Evolutionary conservation across 2,329 filamentous ascomycete species (phyloP).

Genomic region (Phaeosphaeria sp.): DNA sequence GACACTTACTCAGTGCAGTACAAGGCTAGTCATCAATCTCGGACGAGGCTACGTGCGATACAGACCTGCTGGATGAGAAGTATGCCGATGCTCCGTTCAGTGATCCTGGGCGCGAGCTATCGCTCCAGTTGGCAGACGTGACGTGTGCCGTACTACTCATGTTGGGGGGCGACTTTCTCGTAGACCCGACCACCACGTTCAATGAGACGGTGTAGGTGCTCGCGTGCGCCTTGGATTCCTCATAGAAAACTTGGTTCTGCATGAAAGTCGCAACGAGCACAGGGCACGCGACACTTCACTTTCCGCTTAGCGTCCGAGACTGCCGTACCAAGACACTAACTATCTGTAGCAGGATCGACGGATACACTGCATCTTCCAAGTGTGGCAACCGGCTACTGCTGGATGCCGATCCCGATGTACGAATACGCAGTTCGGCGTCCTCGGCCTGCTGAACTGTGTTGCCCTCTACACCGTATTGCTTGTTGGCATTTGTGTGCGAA

Average conservation of each 20-base stretch:
- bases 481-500: neutral
- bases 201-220: neutral
- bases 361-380: neutral
- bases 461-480: no score
- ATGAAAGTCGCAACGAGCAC: constrained; percentile 1
- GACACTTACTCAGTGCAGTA: constrained; percentile 4
- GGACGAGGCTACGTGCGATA: neutral
- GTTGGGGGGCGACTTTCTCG: neutral
- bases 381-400: neutral
- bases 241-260: neutral
- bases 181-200: neutral
- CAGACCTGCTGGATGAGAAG: neutral
- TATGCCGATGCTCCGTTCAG: constrained; percentile 1
- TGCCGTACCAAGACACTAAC: neutral
- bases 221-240: neutral
- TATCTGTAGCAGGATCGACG: neutral
- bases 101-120: constrained; percentile 5
- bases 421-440: neutral
- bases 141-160: neutral
- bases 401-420: neutral
- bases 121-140: neutral
- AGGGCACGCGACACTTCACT: constrained; percentile 5
- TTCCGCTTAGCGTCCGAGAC: constrained; percentile 2
- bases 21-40: neutral
- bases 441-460: no score